These are phyloP conservation scores for Auxenochlorella pyrenoidosa DNA, from an alignment of 139 green algal genomes.

Conservation along the genomic window DNA sequence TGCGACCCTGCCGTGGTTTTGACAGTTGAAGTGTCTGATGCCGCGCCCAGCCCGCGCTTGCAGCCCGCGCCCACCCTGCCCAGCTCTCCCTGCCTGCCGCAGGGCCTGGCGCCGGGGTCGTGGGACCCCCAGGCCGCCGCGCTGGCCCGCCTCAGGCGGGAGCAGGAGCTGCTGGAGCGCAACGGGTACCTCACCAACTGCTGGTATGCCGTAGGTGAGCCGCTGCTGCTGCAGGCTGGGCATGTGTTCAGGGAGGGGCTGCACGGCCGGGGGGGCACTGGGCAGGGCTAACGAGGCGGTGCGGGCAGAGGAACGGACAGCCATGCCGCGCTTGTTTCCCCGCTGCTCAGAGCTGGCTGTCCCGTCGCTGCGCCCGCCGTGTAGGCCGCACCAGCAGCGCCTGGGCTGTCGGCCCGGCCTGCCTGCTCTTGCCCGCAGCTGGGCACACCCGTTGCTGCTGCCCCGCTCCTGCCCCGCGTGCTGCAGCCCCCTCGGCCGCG, in stretches of 20 bases:
- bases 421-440: neutral
- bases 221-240: neutral
- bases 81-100: neutral
- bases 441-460: neutral
- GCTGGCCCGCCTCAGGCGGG: slow-evolving; percentile 42
- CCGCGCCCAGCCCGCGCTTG: too few relatives aligned
- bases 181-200: slow-evolving; percentile 76
- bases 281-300: too few relatives aligned
- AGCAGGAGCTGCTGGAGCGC: slow-evolving; percentile 65
- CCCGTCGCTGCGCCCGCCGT: too few relatives aligned
- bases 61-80: too few relatives aligned
- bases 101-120: neutral
- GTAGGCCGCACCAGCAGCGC: too few relatives aligned
- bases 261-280: neutral
- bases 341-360: too few relatives aligned
- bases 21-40: too few relatives aligned
- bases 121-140: neutral
- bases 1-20: too few relatives aligned
- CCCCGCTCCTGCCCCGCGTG: neutral
- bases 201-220: slow-evolving; percentile 73
- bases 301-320: too few relatives aligned
- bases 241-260: too few relatives aligned
- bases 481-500: neutral
- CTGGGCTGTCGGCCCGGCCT: too few relatives aligned
- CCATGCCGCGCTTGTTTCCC: too few relatives aligned